A percentile compares a stretch with the other conserved stretches of the same genome.
These are phyloP conservation scores for Paecilomyces niveus DNA, from an alignment of 2,329 filamentous ascomycete genomes.

Conservation along the genomic window DNA sequence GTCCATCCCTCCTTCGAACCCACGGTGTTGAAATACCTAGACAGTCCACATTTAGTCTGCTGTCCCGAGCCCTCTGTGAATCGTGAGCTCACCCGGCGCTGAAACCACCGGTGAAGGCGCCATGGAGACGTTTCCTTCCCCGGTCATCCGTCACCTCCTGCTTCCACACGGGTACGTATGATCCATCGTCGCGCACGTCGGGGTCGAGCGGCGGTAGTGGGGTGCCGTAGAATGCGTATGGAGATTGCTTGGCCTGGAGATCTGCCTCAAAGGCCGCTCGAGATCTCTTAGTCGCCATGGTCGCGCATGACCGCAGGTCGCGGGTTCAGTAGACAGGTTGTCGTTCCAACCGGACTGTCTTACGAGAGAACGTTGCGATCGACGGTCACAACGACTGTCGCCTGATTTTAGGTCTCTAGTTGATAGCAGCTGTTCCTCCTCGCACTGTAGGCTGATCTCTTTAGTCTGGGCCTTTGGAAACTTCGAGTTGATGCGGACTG, in stretches of 20 bases:
- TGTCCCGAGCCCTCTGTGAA: constrained; percentile 20
- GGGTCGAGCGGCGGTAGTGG: constrained; percentile 72
- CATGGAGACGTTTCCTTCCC: constrained; percentile 83
- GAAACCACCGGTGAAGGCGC: constrained; percentile 93
- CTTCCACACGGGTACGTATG: constrained; percentile 94
- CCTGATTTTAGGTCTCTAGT: background rate
- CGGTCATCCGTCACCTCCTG: constrained; percentile 93
- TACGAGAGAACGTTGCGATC: background rate
- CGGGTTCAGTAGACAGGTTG: background rate
- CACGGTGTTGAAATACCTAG: constrained; percentile 93
- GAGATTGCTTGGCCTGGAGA: constrained; percentile 57
- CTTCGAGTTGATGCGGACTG: too few relatives aligned
- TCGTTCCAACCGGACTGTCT: background rate
- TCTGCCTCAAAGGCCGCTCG: constrained; percentile 73
- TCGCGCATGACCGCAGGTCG: background rate
- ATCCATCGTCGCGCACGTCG: constrained; percentile 77
- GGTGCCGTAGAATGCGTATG: constrained; percentile 76
- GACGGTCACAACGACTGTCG: background rate
- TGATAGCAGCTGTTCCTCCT: background rate
- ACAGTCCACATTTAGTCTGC: constrained; percentile 24
- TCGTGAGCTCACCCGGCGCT: constrained; percentile 72
- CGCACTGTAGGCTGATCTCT: background rate
- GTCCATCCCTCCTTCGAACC: constrained; percentile 98
- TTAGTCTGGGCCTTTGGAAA: background rate
- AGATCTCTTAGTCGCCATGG: constrained; percentile 73